Percentiles rank a stretch among this genome's conserved stretches.
These are phyloP conservation scores for Geotrichum reessii DNA, from an alignment of 1,139 yeast species.

Conservation along the genomic window DNA sequence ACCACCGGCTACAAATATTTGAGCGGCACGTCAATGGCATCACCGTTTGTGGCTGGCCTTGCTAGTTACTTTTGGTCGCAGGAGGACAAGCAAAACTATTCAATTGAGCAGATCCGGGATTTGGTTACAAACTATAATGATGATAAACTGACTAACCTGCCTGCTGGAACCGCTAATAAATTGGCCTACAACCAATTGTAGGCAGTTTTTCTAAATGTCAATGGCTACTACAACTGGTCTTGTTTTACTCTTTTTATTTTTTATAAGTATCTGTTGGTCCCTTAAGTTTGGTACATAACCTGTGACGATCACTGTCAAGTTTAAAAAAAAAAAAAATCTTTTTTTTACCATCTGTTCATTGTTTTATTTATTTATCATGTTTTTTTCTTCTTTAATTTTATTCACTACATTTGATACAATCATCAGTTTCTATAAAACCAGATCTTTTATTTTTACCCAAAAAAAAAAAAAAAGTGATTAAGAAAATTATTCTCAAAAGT, in stretches of 20 bases:
- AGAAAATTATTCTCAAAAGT: too few species aligned
- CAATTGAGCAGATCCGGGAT: slow-evolving; percentile 11
- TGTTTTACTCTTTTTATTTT: not conserved
- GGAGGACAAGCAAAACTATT: slow-evolving; percentile 6
- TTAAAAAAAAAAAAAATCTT: too few species aligned
- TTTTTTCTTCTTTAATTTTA: too few species aligned
- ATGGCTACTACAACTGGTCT: not conserved
- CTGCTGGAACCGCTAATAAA: slow-evolving; percentile 26
- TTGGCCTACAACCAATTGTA: slow-evolving; percentile 27
- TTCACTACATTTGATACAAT: too few species aligned
- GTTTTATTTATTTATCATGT: too few species aligned
- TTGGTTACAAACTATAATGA: slow-evolving; percentile 25
- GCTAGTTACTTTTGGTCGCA: slow-evolving; percentile 22
- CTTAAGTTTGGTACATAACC: not conserved
- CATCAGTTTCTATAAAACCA: too few species aligned
- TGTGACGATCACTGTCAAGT: not conserved
- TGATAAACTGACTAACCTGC: slow-evolving; percentile 22
- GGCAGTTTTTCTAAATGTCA: not conserved
- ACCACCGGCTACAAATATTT: slow-evolving; percentile 67
- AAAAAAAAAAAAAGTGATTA: too few species aligned
- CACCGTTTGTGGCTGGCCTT: slow-evolving; percentile 81
- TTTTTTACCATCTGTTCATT: too few species aligned
- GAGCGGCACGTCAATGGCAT: slow-evolving; percentile 91
- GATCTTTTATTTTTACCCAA: too few species aligned
- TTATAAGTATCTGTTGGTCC: not conserved